These are phyloP conservation scores for Cymbidium sinense DNA, from an alignment of 106 monocot species.

Conservation along the genomic window DNA sequence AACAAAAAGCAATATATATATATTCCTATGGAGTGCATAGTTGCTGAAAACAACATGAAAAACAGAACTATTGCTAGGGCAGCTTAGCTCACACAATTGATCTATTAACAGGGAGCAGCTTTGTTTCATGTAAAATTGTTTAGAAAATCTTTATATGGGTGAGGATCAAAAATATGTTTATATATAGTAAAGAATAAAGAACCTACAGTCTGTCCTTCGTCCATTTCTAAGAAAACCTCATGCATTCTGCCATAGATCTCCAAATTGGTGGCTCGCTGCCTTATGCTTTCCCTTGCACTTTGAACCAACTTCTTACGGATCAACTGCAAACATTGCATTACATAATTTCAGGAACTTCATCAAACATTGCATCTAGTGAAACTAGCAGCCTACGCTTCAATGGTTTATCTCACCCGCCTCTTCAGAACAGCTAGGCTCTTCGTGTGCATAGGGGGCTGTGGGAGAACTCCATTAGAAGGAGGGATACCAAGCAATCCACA, in stretches of 20 bases:
- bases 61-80: no score
- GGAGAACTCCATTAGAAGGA: constrained; percentile 90
- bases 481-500: constrained; percentile 90
- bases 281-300: constrained; percentile 62
- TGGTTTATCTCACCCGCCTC: constrained; percentile 47
- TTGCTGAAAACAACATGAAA: no score
- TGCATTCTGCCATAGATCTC: constrained; percentile 88
- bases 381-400: not conserved
- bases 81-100: no score
- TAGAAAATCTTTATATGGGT: not conserved
- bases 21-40: no score
- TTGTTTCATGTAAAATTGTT: not conserved
- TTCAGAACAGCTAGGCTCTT: constrained; percentile 50
- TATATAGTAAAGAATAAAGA: no score
- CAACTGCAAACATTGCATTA: constrained; percentile 24
- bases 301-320: constrained; percentile 73
- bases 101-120: no score
- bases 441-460: constrained; percentile 57
- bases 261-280: constrained; percentile 38
- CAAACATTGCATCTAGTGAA: not conserved
- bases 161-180: no score
- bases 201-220: constrained; percentile 32
- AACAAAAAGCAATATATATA: no score
- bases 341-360: not conserved
- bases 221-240: constrained; percentile 70